These are phyloP conservation scores for Mortierella sp. DNA, from an alignment of 371 early-diverging fungal genomes.

Conservation along the genomic window DNA sequence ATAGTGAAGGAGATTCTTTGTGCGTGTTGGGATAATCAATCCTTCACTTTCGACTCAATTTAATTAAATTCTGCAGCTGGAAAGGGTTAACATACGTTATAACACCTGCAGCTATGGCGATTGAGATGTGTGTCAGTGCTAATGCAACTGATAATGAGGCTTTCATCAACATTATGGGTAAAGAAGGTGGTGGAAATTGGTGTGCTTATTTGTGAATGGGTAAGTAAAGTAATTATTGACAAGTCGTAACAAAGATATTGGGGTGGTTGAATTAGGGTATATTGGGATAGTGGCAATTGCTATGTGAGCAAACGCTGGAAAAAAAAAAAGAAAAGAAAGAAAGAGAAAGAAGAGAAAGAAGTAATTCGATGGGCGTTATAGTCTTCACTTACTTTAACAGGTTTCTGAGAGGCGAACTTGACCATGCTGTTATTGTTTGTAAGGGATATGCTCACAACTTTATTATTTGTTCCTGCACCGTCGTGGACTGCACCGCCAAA, in stretches of 20 bases:
- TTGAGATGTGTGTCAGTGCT: constrained; percentile 7
- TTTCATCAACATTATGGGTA: constrained; percentile 7
- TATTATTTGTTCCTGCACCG: background rate
- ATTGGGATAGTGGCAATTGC: background rate
- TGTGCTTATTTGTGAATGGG: background rate
- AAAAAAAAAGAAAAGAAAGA: background rate
- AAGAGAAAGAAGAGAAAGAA: background rate
- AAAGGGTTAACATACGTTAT: constrained; percentile 23
- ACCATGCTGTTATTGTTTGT: background rate
- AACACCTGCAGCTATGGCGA: constrained; percentile 11
- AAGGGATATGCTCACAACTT: background rate
- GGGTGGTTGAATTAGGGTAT: background rate
- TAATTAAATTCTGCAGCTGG: no score
- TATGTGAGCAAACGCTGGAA: background rate
- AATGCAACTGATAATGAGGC: background rate
- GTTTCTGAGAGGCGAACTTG: background rate
- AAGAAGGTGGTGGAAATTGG: background rate
- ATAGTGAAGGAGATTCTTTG: background rate
- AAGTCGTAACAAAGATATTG: background rate
- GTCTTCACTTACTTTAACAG: background rate
- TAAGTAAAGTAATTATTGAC: no score
- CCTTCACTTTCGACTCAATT: no score
- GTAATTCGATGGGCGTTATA: background rate
- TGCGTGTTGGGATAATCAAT: no score
- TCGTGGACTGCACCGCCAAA: background rate